Evolutionary conservation across 495 filamentous ascomycete genomes (phyloP), one percentile per base, ranked within the genome.

Genomic region (Cercophora newfieldiana): DNA sequence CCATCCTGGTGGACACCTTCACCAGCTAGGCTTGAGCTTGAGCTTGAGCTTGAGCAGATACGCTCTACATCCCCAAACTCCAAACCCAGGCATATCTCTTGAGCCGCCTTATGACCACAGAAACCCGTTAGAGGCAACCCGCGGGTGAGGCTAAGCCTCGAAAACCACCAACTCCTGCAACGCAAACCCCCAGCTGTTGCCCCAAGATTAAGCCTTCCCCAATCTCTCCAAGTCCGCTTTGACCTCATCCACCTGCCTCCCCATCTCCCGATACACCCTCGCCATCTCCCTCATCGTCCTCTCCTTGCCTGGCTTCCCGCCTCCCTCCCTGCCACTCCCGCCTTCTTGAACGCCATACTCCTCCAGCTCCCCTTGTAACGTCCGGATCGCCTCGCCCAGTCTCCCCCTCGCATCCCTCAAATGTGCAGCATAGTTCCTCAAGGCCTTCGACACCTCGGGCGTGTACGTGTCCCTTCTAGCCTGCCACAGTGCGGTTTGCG

Each of bases 251-350:
- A 89, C 67, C 61, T 88, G 82, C 62, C 71, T 76, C 3, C 77
- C 76, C 72, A 89, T 81, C 49, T 81, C 79, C 0, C 81, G 75
- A 77, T 86, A 90, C n/a, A 84, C 82, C 66, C 83, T 80, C 8
- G 84, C 84, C 77, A 88, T 87, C 77, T 89, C 86, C 54, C 73
- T 77, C 80, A 88, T 85, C 51, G 71, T 77, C 65, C 68, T 75
- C 72, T 79, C 79, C 70, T 79, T 82, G n/a, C n/a, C n/a, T n/a
- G n/a, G n/a, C n/a, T 21, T 58, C 75, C 26, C 72, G 82, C 68
- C 85, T 87, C 3, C 78, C 77, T 50, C 75, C 77, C 31, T 28
- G 37, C 54, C 37, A 57, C 7, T 75, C 78, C n/a, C 68, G 72
- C 48, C 76, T n/a, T n/a, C n/a, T n/a, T n/a, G 72, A 8, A 84